These are phyloP conservation scores for Cochlearia excelsa DNA, from an alignment of 345 rosid genomes.

Conservation along the genomic window DNA sequence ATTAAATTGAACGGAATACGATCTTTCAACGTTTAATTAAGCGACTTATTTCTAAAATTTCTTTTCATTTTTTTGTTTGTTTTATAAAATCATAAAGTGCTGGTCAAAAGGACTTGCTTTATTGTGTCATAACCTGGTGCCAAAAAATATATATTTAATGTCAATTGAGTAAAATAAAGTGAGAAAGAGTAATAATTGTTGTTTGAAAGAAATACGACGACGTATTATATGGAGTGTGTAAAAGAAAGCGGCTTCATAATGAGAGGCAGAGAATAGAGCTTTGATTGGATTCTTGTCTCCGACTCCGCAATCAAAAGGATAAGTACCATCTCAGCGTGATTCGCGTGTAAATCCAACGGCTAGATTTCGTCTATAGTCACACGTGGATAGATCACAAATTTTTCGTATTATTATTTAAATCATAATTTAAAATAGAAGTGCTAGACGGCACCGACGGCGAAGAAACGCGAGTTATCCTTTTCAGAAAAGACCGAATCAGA, in stretches of 20 bases:
- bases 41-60: too few relatives aligned
- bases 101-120: too few relatives aligned
- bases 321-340: conserved; percentile 38
- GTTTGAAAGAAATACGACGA: neutral
- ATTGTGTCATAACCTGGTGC: too few relatives aligned
- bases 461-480: neutral
- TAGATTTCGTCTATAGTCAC: neutral
- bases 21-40: too few relatives aligned
- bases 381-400: neutral
- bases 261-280: conserved; percentile 27
- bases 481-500: neutral
- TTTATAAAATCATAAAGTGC: too few relatives aligned
- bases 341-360: conserved; percentile 19
- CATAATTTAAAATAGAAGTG: too few relatives aligned
- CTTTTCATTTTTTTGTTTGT: too few relatives aligned
- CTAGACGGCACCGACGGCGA: neutral
- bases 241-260: conserved; percentile 29
- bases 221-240: neutral
- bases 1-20: too few relatives aligned
- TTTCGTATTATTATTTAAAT: too few relatives aligned
- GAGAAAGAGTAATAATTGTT: neutral
- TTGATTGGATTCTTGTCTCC: conserved; percentile 28
- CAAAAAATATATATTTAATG: too few relatives aligned
- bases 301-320: conserved; percentile 12
- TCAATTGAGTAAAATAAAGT: too few relatives aligned